A percentile compares a stretch with the other conserved stretches of the same genome.
These are phyloP conservation scores for Xylaria multiplex DNA, from an alignment of 2,329 filamentous ascomycete genomes.

Conservation along the genomic window DNA sequence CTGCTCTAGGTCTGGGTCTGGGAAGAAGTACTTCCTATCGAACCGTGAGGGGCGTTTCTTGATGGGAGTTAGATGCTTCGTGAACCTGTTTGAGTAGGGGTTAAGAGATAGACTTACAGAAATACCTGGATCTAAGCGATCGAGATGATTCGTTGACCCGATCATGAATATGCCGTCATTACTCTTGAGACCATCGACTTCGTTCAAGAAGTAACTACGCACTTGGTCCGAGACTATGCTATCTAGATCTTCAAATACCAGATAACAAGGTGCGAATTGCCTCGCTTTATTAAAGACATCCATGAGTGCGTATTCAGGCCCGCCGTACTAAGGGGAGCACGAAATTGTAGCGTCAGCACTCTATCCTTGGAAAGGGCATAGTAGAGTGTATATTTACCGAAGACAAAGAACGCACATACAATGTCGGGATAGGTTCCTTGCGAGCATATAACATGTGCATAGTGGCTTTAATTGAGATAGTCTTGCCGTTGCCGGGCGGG, in stretches of 20 bases:
- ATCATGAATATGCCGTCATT: slow-evolving; percentile 79
- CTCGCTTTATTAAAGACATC: slow-evolving; percentile 69
- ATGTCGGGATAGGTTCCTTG: slow-evolving; percentile 63
- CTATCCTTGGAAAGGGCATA: not conserved
- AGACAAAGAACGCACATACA: slow-evolving; percentile 66
- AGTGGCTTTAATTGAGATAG: slow-evolving; percentile 75
- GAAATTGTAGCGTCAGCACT: not conserved
- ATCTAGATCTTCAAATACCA: slow-evolving; percentile 79
- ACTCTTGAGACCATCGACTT: slow-evolving; percentile 74
- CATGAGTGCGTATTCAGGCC: slow-evolving; percentile 65
- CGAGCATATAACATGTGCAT: slow-evolving; percentile 71
- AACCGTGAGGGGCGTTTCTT: slow-evolving; percentile 72
- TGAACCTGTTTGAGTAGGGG: not conserved
- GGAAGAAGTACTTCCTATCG: slow-evolving; percentile 74
- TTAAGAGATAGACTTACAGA: slow-evolving; percentile 52
- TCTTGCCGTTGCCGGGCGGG: slow-evolving; percentile 73
- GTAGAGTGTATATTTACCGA: slow-evolving; percentile 48
- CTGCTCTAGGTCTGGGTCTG: slow-evolving; percentile 64
- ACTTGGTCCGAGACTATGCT: slow-evolving; percentile 69
- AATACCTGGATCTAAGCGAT: slow-evolving; percentile 73
- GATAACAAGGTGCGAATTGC: slow-evolving; percentile 71
- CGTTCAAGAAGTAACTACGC: slow-evolving; percentile 76
- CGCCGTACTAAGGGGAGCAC: slow-evolving; percentile 56
- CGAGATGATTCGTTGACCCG: slow-evolving; percentile 72
- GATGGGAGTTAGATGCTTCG: slow-evolving; percentile 35